Base-by-base conservation (phyloP, 2,329 filamentous ascomycete genomes). In the Scorias spongiosa region DNA sequence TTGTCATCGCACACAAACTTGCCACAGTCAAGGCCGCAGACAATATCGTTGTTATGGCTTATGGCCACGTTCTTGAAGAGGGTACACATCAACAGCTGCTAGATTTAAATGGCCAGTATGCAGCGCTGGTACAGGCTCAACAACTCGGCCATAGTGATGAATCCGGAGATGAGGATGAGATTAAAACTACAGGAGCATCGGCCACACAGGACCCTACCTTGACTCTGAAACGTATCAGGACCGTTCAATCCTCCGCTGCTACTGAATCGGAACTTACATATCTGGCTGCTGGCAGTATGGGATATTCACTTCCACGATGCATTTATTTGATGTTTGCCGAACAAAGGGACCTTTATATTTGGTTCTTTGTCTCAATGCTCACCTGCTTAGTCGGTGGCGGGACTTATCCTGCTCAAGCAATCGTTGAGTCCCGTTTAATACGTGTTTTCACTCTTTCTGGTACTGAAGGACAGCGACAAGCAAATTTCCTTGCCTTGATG, bases 401-500 rank as follows among this genome's bases (percentile, higher is more conserved):
- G 11, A 45, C 62, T 7, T 64, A 60, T 40, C 62, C 63, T 2
- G 44, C 64, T 1, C 61, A 64, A 51, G 62, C 62, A 5, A 63
- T 58, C 45, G 51, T 65, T 28, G 63, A 64, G 39, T 59, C 62
- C 32, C 56, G 60, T 11, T 43, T 64, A 32, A 53, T 64, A 41
- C 49, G 60, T 36, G 57, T 63, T 10, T 65, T 65, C 39, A 62
- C 58, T 2, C 52, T 57, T 17, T 54, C 53, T 3, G 56, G 53
- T 10, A 29, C 44, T 20, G 50, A 54, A 2, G 49, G 57, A 8
- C 53, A 62, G 1, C 44, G 55, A 15, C 39, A 54, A 40, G 69
- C 68, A 29, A 67, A 72, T 42, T 81, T 80, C 56, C 82, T 75
- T 75, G 70, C 76, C 0, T 66, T 78, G 46, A 81, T 82, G 74